Base-by-base conservation (phyloP, 1,139 yeast genomes). In the Diutina sp. region DNA sequence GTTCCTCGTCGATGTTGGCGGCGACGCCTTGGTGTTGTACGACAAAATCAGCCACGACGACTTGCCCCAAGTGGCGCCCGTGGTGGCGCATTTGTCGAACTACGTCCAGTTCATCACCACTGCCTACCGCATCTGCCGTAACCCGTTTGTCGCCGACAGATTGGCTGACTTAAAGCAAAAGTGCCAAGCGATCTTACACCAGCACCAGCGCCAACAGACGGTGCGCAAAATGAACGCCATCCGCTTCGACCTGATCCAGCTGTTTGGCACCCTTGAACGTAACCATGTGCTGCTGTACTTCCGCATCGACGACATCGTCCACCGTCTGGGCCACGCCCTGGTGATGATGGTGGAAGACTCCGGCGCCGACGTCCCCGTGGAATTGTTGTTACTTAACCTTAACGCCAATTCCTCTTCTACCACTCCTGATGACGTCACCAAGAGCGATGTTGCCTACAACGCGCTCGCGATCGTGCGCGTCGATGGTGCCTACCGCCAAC, bases 271-370 rank as follows among this genome's bases (percentile, higher is more conserved):
- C 16, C n/a, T 32, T n/a, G 44, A 18, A 21, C 41, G 29, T 4
- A 38, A 50, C 28, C 41, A 38, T 2, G 53, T 50, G 14, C 53
- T 50, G 53, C 53, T 50, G 53, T 50, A 50, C 16, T 50, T 50
- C 32, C 6, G 29, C 45, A 50, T 50, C 16, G 41, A 30, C 4
- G 32, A 50, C 11, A 50, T 50, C 18, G 53, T 50, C 32, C 53
- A 50, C 16, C 53, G 53, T 6, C 53, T 50, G 53, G 53, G 53
- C 41, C 28, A 30, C 21, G 53, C 30, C 30, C 53, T 21, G 41
- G 32, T 50, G 53, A 29, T 25, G 29, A 50, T 50, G 44, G n/a
- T 29, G 8, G 53, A 50, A 11, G 4, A 14, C 3, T 6, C 8
- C 6, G 7, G 6, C 8, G 41, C 25, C n/a, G 32, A 50, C 9